phyloP scores from a whole-genome alignment of 2,329 filamentous ascomycete species.

The Macrophomina pseudophaseolina region DNA sequence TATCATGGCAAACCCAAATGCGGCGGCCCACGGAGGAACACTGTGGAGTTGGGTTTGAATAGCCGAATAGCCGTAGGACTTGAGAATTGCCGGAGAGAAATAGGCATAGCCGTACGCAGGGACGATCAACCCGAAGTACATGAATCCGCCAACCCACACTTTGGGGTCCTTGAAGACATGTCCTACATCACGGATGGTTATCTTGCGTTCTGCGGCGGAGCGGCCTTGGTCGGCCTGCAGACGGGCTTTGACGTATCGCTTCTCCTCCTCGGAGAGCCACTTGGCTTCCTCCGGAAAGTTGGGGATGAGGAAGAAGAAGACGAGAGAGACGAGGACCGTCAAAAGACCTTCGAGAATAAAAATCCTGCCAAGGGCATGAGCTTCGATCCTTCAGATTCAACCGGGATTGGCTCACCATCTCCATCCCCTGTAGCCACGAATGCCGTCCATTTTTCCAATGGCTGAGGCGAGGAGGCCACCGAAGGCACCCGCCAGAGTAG shows the following conservation, averaged over 20 bases:
- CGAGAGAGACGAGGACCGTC: slow-evolving; percentile 50
- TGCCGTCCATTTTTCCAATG: slow-evolving; percentile 84
- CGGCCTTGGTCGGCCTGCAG: slow-evolving; percentile 55
- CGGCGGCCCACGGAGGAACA: slow-evolving; percentile 68
- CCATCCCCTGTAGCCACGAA: slow-evolving; percentile 74
- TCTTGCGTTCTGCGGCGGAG: slow-evolving; percentile 51
- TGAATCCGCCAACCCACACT: slow-evolving; percentile 55
- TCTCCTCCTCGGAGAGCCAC: slow-evolving; percentile 55
- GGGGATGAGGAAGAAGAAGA: slow-evolving; percentile 55
- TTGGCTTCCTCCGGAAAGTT: slow-evolving; percentile 57
- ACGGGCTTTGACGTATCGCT: slow-evolving; percentile 52
- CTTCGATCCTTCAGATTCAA: background rate
- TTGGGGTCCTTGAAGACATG: slow-evolving; percentile 57
- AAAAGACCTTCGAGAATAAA: slow-evolving; percentile 71
- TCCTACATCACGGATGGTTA: slow-evolving; percentile 49
- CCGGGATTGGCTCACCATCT: slow-evolving; percentile 57
- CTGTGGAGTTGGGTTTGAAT: slow-evolving; percentile 61
- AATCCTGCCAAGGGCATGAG: slow-evolving; percentile 49
- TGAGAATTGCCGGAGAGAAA: slow-evolving; percentile 56
- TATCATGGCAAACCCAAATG: slow-evolving; percentile 79
- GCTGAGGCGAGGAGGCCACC: slow-evolving; percentile 83
- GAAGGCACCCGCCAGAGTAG: slow-evolving; percentile 80
- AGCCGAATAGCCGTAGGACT: slow-evolving; percentile 55
- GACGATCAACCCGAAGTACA: slow-evolving; percentile 57
- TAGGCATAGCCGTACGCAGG: slow-evolving; percentile 50